phyloP scores from a whole-genome alignment of 331 rosid genomes.

The Dryas integrifolia region DNA sequence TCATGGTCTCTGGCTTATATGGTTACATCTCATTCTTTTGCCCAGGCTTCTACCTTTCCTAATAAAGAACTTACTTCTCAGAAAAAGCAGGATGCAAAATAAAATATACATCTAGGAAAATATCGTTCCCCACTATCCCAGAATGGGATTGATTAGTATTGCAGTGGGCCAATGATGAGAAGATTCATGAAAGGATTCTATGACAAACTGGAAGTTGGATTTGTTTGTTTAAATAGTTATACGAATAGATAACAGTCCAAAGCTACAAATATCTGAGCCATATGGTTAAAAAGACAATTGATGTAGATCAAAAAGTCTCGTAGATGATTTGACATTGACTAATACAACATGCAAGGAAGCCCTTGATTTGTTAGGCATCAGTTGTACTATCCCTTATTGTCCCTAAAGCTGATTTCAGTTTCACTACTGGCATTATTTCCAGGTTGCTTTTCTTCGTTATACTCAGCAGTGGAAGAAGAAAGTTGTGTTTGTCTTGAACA shows the following conservation, averaged over 20 bases:
- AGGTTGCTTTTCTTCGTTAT: conserved; percentile 87
- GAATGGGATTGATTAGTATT: not conserved
- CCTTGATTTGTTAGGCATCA: not conserved
- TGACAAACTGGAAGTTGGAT: not conserved
- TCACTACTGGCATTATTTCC: conserved; percentile 30
- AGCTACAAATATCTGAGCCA: not conserved
- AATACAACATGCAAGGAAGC: not conserved
- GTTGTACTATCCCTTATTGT: conserved; percentile 3
- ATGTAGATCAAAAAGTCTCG: not conserved
- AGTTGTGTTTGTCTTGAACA: conserved; percentile 90
- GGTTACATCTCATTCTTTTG: conserved; percentile 4
- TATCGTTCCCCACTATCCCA: not conserved
- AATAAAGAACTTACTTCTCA: not conserved
- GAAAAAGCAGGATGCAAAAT: not conserved
- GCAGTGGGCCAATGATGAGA: not conserved
- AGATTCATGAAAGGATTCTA: not conserved
- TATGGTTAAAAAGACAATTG: not conserved
- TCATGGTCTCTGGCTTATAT: not conserved
- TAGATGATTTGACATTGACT: not conserved
- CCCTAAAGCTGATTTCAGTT: conserved; percentile 17
- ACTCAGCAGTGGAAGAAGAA: conserved; percentile 98
- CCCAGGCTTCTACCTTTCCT: conserved; percentile 1
- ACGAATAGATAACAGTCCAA: not conserved
- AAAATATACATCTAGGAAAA: not conserved
- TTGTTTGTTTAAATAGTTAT: not conserved